phyloP scores from a whole-genome alignment of 345 rosid species.

The Eucalyptus fibrosa region DNA sequence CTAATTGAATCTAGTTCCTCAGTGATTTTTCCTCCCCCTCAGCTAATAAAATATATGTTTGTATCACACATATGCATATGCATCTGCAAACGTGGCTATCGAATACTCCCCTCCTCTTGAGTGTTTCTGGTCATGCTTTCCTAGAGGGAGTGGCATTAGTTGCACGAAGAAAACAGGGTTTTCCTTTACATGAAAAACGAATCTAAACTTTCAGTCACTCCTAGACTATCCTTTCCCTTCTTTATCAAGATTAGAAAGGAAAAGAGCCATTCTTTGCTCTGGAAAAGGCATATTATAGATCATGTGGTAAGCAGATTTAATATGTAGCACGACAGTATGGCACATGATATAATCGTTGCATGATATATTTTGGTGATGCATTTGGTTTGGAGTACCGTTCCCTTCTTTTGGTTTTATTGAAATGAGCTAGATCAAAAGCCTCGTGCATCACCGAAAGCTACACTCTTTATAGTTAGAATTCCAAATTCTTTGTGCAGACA shows the following conservation, averaged over 20 bases:
- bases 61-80: background rate
- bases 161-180: background rate
- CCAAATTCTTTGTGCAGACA: constrained; percentile 28
- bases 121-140: background rate
- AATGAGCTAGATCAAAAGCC: background rate
- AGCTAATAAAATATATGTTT: background rate
- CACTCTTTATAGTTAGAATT: background rate
- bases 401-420: background rate
- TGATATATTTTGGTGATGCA: background rate
- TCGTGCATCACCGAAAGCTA: background rate
- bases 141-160: background rate
- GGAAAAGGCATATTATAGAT: background rate
- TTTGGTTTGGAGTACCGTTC: background rate
- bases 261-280: background rate
- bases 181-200: background rate
- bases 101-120: background rate
- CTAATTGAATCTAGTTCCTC: background rate
- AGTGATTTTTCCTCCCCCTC: background rate
- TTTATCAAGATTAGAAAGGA: background rate
- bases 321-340: background rate
- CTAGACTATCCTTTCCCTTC: background rate
- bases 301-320: background rate
- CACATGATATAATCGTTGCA: background rate
- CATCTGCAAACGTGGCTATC: background rate
- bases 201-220: background rate